Percentiles rank a stretch among this genome's conserved stretches.
Evolutionary conservation across 441 rosid genomes (phyloP).

Genomic region (Gossypium davidsonii): DNA sequence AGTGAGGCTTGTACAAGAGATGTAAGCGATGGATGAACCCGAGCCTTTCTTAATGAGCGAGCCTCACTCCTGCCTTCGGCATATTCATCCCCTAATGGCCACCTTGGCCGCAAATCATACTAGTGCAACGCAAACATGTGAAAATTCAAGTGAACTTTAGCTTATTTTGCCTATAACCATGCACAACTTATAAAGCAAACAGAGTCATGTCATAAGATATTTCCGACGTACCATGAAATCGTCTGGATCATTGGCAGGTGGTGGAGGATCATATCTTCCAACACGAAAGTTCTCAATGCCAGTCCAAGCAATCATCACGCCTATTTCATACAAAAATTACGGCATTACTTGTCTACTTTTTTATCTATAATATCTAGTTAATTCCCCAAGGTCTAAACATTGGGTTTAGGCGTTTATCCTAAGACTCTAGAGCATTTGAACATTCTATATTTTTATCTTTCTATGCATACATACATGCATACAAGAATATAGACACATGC

Average conservation of each 20-base stretch:
- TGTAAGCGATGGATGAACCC: slow-evolving; percentile 86
- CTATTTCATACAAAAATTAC: slow-evolving; percentile 33
- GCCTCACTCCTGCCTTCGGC: slow-evolving; percentile 81
- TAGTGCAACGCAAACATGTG: slow-evolving; percentile 23
- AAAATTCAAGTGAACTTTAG: background rate
- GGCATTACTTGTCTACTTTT: background rate
- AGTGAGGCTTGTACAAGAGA: slow-evolving; percentile 61
- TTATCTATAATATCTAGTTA: background rate
- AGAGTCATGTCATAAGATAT: slow-evolving; percentile 8
- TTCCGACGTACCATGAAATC: slow-evolving; percentile 53
- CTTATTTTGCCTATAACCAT: background rate
- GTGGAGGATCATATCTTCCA: slow-evolving; percentile 94
- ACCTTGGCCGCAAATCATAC: slow-evolving; percentile 90
- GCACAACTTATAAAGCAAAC: background rate
- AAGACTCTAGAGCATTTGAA: background rate
- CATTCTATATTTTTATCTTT: background rate
- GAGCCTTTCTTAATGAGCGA: slow-evolving; percentile 70
- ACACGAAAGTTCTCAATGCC: slow-evolving; percentile 81
- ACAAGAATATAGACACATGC: background rate
- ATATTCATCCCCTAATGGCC: slow-evolving; percentile 91
- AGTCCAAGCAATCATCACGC: slow-evolving; percentile 98
- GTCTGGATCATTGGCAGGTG: slow-evolving; percentile 62
- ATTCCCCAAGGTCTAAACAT: background rate
- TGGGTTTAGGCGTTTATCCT: background rate
- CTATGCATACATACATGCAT: background rate